phyloP scores from a whole-genome alignment of 441 rosid species.

The Hura crepitans region DNA sequence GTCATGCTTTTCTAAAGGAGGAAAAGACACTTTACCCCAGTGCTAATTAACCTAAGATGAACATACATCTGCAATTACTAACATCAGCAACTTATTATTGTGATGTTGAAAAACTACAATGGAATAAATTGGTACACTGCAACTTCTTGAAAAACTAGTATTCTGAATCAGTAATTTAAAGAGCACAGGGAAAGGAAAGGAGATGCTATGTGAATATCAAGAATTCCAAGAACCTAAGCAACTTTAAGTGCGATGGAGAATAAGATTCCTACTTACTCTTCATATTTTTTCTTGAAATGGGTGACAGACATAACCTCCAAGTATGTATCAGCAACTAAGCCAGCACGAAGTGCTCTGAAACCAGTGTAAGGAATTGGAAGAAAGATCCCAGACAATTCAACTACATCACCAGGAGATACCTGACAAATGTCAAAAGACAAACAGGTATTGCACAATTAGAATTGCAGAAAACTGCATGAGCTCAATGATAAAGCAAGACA shows the following conservation, averaged over 20 bases:
- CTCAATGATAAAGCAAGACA: neutral
- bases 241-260: neutral
- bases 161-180: neutral
- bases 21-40: neutral
- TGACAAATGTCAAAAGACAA: slow-evolving; percentile 23
- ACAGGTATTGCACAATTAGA: neutral
- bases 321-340: slow-evolving; percentile 94
- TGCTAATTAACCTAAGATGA: slow-evolving; percentile 1
- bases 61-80: neutral
- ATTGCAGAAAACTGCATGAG: neutral
- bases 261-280: slow-evolving; percentile 62
- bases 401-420: slow-evolving; percentile 97
- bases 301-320: slow-evolving; percentile 89
- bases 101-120: neutral
- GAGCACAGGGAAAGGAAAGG: neutral
- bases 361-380: slow-evolving; percentile 97
- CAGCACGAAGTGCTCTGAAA: slow-evolving; percentile 95
- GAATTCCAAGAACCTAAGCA: slow-evolving; percentile 4
- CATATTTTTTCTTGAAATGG: slow-evolving; percentile 96
- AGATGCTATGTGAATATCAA: neutral
- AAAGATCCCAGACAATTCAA: slow-evolving; percentile 97
- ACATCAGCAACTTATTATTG: neutral
- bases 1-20: neutral
- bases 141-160: neutral
- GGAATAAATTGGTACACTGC: neutral